Percentiles rank a stretch among this genome's conserved stretches.
Conservation (phyloP, 805 yeast species). For the Yamadazyma scolyti region DNA sequence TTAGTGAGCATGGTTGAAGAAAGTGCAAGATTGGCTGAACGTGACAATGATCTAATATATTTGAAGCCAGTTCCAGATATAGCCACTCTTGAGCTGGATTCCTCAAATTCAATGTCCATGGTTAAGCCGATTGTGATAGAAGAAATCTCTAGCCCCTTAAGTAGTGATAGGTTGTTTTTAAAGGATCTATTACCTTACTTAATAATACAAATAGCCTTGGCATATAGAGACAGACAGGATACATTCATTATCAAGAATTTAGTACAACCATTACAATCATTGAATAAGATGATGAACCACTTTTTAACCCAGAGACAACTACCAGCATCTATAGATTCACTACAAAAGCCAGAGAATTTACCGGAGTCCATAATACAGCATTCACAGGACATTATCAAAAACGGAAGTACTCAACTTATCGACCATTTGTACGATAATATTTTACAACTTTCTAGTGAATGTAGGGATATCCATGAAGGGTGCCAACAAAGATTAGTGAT, state of each 20-base stretch:
- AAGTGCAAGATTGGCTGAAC: slow-evolving; percentile 53
- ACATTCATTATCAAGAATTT: slow-evolving; percentile 45
- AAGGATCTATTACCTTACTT: slow-evolving; percentile 61
- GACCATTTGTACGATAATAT: slow-evolving; percentile 32
- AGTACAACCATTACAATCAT: slow-evolving; percentile 43
- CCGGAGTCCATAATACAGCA: slow-evolving; percentile 58
- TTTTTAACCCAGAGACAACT: slow-evolving; percentile 48
- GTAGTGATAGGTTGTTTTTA: slow-evolving; percentile 35
- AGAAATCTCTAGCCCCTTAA: slow-evolving; percentile 23
- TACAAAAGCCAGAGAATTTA: slow-evolving; percentile 52
- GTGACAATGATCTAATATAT: slow-evolving; percentile 80
- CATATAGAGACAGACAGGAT: slow-evolving; percentile 64
- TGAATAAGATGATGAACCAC: slow-evolving; percentile 42
- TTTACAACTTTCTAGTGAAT: slow-evolving; percentile 35
- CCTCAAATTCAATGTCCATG: slow-evolving; percentile 43
- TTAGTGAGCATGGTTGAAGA: slow-evolving; percentile 43
- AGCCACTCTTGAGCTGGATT: slow-evolving; percentile 39
- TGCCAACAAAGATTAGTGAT: slow-evolving; percentile 42
- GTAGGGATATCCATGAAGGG: slow-evolving; percentile 41
- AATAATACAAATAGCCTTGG: slow-evolving; percentile 62
- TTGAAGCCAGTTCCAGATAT: slow-evolving; percentile 57
- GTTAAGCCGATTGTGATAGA: slow-evolving; percentile 40
- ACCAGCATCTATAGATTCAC: slow-evolving; percentile 60
- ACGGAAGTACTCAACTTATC: slow-evolving; percentile 50
- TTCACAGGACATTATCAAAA: slow-evolving; percentile 47